Evolutionary conservation across 2,329 filamentous ascomycete genomes (phyloP).

Genomic region (Trichocomaceae sp.): DNA sequence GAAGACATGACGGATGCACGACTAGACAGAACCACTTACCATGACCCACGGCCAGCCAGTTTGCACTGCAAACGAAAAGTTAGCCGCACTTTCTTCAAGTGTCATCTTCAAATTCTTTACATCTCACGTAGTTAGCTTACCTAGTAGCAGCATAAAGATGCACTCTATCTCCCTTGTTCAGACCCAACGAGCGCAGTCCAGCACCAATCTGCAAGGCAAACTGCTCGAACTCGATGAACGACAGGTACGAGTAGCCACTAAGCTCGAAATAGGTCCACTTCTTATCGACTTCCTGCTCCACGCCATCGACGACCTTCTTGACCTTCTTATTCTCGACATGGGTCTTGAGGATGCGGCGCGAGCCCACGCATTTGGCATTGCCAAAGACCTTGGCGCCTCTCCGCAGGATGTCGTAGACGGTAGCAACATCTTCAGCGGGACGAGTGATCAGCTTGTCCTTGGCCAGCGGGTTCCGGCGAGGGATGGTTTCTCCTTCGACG

Average conservation of each 20-base stretch:
- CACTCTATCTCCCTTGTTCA: slow-evolving; percentile 60
- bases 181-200: slow-evolving; percentile 67
- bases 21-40: slow-evolving; percentile 33
- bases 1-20: background rate
- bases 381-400: slow-evolving; percentile 59
- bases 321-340: slow-evolving; percentile 84
- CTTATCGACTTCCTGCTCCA: slow-evolving; percentile 75
- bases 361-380: slow-evolving; percentile 61
- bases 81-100: slow-evolving; percentile 13
- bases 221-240: slow-evolving; percentile 71
- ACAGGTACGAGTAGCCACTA: slow-evolving; percentile 66
- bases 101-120: no score
- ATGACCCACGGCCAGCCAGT: slow-evolving; percentile 81
- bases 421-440: slow-evolving; percentile 64
- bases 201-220: slow-evolving; percentile 62
- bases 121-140: slow-evolving; percentile 37
- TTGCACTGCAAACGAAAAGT: slow-evolving; percentile 46
- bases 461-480: slow-evolving; percentile 64
- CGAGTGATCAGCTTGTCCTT: slow-evolving; percentile 62
- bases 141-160: slow-evolving; percentile 82
- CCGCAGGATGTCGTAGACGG: slow-evolving; percentile 71
- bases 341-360: slow-evolving; percentile 65
- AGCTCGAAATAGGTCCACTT: slow-evolving; percentile 88
- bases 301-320: slow-evolving; percentile 78
- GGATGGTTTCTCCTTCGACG: slow-evolving; percentile 74